A percentile compares a stretch with the other conserved stretches of the same genome.
Evolutionary conservation across 768 basidiomycete species (phyloP).

Genomic region (Asterophora lycoperdoides): DNA sequence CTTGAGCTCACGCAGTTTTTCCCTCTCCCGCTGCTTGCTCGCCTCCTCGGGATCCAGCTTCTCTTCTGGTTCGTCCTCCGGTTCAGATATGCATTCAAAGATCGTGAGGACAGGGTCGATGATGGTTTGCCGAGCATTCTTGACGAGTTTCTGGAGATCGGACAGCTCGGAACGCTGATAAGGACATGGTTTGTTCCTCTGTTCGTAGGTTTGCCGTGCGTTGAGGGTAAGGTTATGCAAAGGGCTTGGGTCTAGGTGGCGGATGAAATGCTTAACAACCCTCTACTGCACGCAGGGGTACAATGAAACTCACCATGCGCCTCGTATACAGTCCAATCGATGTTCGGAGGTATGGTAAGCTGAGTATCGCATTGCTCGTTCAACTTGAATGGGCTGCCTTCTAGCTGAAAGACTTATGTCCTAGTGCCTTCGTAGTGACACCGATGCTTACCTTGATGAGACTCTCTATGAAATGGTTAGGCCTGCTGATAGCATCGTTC

Average conservation of each 20-base stretch:
- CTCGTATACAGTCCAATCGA: conserved; percentile 63
- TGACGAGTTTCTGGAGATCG: conserved; percentile 18
- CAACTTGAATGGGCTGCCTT: conserved; percentile 26
- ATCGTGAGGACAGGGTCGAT: conserved; percentile 44
- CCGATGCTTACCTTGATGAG: conserved; percentile 29
- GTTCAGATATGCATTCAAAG: conserved; percentile 28
- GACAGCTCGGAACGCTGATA: conserved; percentile 16
- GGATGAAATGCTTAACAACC: conserved; percentile 1
- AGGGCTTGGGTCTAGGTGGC: conserved; percentile 47
- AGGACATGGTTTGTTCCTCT: conserved; percentile 14
- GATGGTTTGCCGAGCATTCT: conserved; percentile 40
- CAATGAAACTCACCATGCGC: conserved; percentile 42
- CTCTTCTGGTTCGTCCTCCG: conserved; percentile 36
- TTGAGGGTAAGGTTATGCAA: conserved; percentile 44
- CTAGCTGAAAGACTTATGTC: conserved; percentile 5
- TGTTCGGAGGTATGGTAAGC: conserved; percentile 39
- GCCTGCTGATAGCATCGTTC: conserved; percentile 30
- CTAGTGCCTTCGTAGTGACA: background rate
- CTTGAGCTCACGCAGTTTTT: conserved; percentile 55
- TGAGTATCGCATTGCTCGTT: conserved; percentile 43
- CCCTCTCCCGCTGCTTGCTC: conserved; percentile 41
- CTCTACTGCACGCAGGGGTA: background rate
- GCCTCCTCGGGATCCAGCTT: conserved; percentile 37
- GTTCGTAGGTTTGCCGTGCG: conserved; percentile 30
- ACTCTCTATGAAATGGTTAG: conserved; percentile 30